phyloP scores from a whole-genome alignment of 2,329 filamentous ascomycete species.

The Fusarium multiceps region DNA sequence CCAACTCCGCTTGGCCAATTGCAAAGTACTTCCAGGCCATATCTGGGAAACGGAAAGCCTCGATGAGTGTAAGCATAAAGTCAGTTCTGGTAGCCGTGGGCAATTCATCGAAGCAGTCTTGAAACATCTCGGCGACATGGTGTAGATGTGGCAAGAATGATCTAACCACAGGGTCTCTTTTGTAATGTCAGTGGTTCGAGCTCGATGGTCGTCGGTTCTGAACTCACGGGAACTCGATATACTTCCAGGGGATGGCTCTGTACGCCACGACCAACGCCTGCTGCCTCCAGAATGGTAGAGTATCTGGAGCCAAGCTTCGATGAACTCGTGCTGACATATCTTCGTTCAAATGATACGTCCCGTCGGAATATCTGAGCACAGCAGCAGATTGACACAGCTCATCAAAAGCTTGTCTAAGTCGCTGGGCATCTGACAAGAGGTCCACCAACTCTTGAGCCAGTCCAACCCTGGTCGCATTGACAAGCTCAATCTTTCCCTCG shows the following conservation, averaged over 20 bases:
- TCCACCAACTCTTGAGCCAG: constrained; percentile 16
- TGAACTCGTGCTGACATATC: constrained; percentile 30
- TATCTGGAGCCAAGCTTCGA: constrained; percentile 18
- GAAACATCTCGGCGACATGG: constrained; percentile 24
- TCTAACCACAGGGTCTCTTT: constrained; percentile 28
- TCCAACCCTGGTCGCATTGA: constrained; percentile 49
- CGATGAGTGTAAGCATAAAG: constrained; percentile 39
- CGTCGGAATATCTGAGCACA: constrained; percentile 23
- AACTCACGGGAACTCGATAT: constrained; percentile 40
- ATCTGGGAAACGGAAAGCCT: constrained; percentile 39
- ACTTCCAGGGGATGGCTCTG: constrained; percentile 40
- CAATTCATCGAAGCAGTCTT: constrained; percentile 31
- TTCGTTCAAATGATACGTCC: constrained; percentile 35
- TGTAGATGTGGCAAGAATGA: constrained; percentile 37
- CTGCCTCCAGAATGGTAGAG: constrained; percentile 31
- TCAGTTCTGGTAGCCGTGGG: constrained; percentile 27
- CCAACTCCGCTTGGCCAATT: constrained; percentile 31
- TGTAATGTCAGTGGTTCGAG: constrained; percentile 14
- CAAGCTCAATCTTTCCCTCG: constrained; percentile 34
- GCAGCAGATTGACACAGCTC: constrained; percentile 23
- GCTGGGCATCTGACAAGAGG: constrained; percentile 22
- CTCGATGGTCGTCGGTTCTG: neutral
- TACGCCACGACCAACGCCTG: constrained; percentile 39
- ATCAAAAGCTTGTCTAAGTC: constrained; percentile 19
- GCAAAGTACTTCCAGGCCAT: constrained; percentile 43